Percentiles rank a stretch among this genome's conserved stretches.
phyloP scores from a whole-genome alignment of 306 rosid genomes.

The Prunus dulcis region DNA sequence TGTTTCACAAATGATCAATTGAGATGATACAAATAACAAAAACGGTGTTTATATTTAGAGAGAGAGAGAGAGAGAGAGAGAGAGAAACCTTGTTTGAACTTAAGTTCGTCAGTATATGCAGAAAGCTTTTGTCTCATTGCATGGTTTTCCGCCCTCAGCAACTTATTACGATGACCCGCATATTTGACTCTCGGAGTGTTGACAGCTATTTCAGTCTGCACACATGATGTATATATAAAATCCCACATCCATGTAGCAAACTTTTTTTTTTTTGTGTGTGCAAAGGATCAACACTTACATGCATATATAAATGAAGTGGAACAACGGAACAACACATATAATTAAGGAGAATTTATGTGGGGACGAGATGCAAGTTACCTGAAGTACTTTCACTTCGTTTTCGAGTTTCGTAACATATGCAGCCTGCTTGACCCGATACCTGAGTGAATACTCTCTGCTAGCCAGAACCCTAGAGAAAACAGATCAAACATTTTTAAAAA shows the following conservation, averaged over 20 bases:
- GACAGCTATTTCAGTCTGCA: constrained; percentile 27
- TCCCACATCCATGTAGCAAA: not conserved
- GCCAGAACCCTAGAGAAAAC: not conserved
- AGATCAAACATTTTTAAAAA: not conserved
- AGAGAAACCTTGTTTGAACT: constrained; percentile 23
- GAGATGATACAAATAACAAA: not conserved
- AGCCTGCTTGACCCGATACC: constrained; percentile 22
- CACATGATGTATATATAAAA: not conserved
- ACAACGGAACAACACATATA: not conserved
- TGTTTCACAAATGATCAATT: not conserved
- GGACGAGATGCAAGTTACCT: constrained; percentile 9
- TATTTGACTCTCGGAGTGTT: constrained; percentile 12
- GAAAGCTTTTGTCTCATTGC: constrained; percentile 16
- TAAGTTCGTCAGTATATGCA: constrained; percentile 11
- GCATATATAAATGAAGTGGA: not conserved
- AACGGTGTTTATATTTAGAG: too few species aligned
- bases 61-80: not conserved
- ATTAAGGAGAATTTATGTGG: not conserved
- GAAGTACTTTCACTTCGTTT: constrained; percentile 10
- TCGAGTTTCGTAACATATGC: constrained; percentile 18
- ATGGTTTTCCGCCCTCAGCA: constrained; percentile 28
- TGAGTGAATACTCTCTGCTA: constrained; percentile 28
- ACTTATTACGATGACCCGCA: constrained; percentile 6
- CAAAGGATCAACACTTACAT: not conserved
- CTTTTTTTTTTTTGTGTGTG: too few species aligned